These are phyloP conservation scores for Grammothele lineata DNA, from an alignment of 768 basidiomycete genomes.

Conservation along the genomic window DNA sequence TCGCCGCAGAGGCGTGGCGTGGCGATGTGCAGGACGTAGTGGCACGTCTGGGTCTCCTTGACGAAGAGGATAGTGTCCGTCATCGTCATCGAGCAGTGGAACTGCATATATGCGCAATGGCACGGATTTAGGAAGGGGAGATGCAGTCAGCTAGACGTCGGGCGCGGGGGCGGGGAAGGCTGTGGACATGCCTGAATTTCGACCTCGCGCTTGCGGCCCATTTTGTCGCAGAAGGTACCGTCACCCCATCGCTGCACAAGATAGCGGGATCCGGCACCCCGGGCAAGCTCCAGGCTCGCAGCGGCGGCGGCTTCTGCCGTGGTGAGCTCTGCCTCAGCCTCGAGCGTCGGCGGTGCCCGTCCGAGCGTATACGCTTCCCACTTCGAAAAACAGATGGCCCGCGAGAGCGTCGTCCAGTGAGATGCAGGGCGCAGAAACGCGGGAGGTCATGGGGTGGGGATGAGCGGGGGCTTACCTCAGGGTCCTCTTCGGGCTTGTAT, in stretches of 20 bases:
- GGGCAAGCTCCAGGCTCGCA: slow-evolving; percentile 72
- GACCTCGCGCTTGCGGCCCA: slow-evolving; percentile 78
- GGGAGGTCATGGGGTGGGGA: slow-evolving; percentile 24
- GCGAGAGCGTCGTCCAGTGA: slow-evolving; percentile 16
- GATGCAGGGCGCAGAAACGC: slow-evolving; percentile 1
- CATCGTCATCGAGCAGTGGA: slow-evolving; percentile 95
- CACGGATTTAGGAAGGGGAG: too few species aligned
- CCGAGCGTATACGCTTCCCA: slow-evolving; percentile 79
- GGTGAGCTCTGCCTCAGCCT: slow-evolving; percentile 60
- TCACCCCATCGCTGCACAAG: slow-evolving; percentile 90
- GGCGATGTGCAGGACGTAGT: slow-evolving; percentile 90
- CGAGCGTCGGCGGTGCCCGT: slow-evolving; percentile 56
- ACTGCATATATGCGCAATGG: slow-evolving; percentile 44
- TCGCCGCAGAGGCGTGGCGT: slow-evolving; percentile 92
- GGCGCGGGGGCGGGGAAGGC: too few species aligned
- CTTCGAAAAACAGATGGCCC: slow-evolving; percentile 29
- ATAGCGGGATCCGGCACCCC: slow-evolving; percentile 81
- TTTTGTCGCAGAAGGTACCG: slow-evolving; percentile 93
- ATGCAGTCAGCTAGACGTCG: too few species aligned
- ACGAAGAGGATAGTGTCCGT: slow-evolving; percentile 87
- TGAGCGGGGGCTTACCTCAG: slow-evolving; percentile 50
- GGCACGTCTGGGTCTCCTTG: slow-evolving; percentile 91
- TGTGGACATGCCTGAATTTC: slow-evolving; percentile 80
- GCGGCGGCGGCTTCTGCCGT: slow-evolving; percentile 61
- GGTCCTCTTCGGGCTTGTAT: slow-evolving; percentile 82